Evolutionary conservation across 129 eudicot species (phyloP), one percentile per base, ranked within the genome.

Genomic region (Flaveria sonorensis): DNA sequence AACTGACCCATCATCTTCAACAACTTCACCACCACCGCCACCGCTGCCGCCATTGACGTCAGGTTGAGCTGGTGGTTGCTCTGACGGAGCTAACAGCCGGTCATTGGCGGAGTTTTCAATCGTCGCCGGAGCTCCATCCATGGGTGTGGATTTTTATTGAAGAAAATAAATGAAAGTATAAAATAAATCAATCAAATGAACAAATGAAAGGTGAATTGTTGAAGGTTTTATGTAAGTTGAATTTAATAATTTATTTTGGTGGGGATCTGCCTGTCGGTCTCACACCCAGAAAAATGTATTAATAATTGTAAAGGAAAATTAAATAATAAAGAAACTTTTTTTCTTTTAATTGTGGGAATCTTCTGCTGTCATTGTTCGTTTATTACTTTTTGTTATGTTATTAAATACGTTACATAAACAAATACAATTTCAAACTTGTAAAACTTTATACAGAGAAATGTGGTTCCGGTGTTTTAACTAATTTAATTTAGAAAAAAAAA

Each of bases 261-360:
- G 89, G 96, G 88, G 97, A 92, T 89, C 97, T 87, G 86, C 85
- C 92, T 92, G 97, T 92, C 97, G 84, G 83, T 87, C 92, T 85
- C 92, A 89, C 83, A 71, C 81, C 73, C 81, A 57, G 51, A 75
- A 81, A 70, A 47, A 30, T 66, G 32, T 52, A 68, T 23, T 20
- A 57, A 75, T 28, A 81, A 61, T 15, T 61, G 45, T 32, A 7
- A 62, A 69, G 45, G 19, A 57, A 28, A 56, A 6, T 28, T 71
- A 46, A 70, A 70, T 24, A 24, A 43, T 77, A 50, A 42, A 42
- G 48, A 68, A 68, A 18, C 52, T 36, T 55, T 19, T 67, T 73
- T 67, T 59, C 74, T 83, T 84, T 80, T 80, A 71, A 71, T 42
- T 76, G 77, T 64, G 82, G 87, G 83, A 84, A 80, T 82, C 83